Conservation (phyloP, 2,329 filamentous ascomycete genomes). For the Diaporthe eres region DNA sequence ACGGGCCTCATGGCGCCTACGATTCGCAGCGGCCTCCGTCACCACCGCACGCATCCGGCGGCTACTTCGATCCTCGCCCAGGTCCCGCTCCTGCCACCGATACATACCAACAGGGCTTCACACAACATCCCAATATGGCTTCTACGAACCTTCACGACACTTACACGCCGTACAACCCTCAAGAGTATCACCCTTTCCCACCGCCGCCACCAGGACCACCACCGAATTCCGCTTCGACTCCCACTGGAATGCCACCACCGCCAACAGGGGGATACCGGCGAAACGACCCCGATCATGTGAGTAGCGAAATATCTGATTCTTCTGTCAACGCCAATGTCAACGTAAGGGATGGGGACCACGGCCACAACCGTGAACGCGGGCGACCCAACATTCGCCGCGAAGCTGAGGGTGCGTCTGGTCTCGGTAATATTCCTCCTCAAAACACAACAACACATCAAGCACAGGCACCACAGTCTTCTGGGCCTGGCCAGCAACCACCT, state of each 20-base stretch:
- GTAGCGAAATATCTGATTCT: conserved; percentile 38
- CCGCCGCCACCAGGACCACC: conserved; percentile 55
- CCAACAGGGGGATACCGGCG: conserved; percentile 44
- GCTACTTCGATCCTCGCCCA: conserved; percentile 56
- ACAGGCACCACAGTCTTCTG: neutral
- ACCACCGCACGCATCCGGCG: conserved; percentile 66
- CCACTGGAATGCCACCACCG: conserved; percentile 43
- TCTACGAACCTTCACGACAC: conserved; percentile 51
- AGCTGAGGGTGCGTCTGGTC: conserved; percentile 40
- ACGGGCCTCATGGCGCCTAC: conserved; percentile 55
- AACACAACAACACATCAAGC: conserved; percentile 13
- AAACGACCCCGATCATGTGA: conserved; percentile 42
- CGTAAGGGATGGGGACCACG: conserved; percentile 10
- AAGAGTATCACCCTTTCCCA: conserved; percentile 58
- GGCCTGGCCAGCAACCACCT: neutral
- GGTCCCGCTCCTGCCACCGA: conserved; percentile 6
- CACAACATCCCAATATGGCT: conserved; percentile 54
- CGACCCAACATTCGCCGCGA: conserved; percentile 23
- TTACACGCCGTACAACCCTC: conserved; percentile 58
- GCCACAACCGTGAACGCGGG: conserved; percentile 8
- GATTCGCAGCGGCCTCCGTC: conserved; percentile 55
- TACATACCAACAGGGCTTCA: conserved; percentile 49
- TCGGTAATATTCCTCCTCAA: conserved; percentile 33
- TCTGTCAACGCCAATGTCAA: conserved; percentile 34
- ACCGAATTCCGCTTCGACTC: conserved; percentile 46